Evolutionary conservation across 441 rosid species (phyloP).

Genomic region (Hypseocharis bilobata): DNA sequence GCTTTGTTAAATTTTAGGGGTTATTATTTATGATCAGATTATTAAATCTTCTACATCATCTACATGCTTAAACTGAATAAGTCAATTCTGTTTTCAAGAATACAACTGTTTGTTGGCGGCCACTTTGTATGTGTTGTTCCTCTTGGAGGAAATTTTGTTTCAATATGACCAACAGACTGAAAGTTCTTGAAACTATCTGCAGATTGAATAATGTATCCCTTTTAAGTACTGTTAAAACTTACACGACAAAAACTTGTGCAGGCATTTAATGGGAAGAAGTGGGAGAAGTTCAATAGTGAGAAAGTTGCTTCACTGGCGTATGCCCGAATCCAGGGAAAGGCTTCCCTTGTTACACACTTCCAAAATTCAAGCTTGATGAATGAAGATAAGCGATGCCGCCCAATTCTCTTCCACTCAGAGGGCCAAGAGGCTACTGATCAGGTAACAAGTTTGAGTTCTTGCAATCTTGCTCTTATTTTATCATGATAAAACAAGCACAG

Average conservation of each 20-base stretch:
- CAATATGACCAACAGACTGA: not conserved
- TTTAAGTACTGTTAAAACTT: slow-evolving; percentile 1
- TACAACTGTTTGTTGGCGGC: not conserved
- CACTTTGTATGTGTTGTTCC: not conserved
- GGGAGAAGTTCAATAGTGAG: slow-evolving; percentile 84
- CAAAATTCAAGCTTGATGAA: slow-evolving; percentile 68
- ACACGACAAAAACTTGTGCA: slow-evolving; percentile 27
- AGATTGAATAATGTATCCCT: not conserved
- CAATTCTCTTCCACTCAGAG: slow-evolving; percentile 54
- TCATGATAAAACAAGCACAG: not conserved
- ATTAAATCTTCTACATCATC: slow-evolving; percentile 5
- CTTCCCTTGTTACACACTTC: slow-evolving; percentile 63
- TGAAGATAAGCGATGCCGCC: slow-evolving; percentile 61
- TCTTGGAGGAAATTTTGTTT: not conserved
- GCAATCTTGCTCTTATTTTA: not conserved
- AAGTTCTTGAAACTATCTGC: slow-evolving; percentile 1
- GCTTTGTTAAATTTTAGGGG: too few relatives aligned
- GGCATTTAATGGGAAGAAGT: slow-evolving; percentile 68
- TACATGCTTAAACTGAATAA: not conserved
- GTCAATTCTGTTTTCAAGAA: not conserved
- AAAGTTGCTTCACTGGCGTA: slow-evolving; percentile 69
- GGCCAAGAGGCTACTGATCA: slow-evolving; percentile 45
- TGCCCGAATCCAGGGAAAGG: slow-evolving; percentile 79
- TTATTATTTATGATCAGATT: too few relatives aligned
- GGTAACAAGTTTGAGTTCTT: slow-evolving; percentile 27